These are phyloP conservation scores for Ambrosia hybrid DNA, from an alignment of 140 eudicot genomes.

Conservation along the genomic window DNA sequence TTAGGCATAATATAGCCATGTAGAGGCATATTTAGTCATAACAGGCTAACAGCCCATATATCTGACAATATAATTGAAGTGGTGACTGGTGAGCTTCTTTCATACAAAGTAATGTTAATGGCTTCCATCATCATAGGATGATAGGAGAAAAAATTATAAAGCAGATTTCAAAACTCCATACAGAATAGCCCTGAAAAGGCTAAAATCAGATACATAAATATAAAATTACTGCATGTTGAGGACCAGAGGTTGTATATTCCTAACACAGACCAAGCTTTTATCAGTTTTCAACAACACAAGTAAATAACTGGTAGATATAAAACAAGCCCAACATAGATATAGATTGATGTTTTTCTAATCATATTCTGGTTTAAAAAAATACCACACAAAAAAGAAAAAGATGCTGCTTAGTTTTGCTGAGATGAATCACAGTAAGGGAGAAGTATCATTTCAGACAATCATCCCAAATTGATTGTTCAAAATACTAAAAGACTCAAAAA, in stretches of 20 bases:
- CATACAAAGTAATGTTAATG: neutral
- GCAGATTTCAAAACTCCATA: neutral
- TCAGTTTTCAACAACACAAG: slow-evolving; percentile 3
- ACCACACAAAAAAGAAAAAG: neutral
- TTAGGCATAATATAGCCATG: neutral
- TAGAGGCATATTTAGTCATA: neutral
- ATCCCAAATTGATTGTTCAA: neutral
- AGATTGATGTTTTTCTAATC: neutral
- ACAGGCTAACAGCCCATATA: no score
- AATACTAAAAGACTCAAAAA: neutral
- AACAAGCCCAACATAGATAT: neutral
- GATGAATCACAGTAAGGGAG: neutral
- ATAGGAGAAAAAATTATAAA: neutral
- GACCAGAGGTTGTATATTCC: neutral
- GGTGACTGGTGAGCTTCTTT: neutral
- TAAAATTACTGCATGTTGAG: neutral
- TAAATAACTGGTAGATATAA: neutral
- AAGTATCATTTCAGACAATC: neutral
- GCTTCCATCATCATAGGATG: neutral
- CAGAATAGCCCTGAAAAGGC: neutral
- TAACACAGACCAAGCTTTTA: neutral
- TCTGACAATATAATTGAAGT: no score
- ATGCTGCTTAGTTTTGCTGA: neutral
- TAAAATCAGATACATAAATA: slow-evolving; percentile 3
- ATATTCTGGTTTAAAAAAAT: neutral